A percentile compares a stretch with the other conserved stretches of the same genome.
phyloP scores from a whole-genome alignment of 1,139 yeast species.

The Pichia sp. region DNA sequence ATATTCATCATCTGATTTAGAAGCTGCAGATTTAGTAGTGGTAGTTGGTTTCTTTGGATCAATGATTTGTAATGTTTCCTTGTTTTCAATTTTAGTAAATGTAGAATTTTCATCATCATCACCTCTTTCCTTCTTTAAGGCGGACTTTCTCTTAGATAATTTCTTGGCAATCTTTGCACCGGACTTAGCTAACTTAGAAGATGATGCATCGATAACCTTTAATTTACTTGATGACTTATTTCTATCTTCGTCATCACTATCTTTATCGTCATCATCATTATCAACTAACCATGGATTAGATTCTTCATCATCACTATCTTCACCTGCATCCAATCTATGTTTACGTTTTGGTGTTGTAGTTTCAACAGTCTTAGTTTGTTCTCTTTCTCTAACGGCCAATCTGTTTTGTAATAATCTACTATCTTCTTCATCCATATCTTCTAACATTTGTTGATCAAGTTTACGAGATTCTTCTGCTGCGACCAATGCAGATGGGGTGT shows the following conservation, averaged over 20 bases:
- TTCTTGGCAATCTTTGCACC: conserved; percentile 50
- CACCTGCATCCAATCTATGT: conserved; percentile 3
- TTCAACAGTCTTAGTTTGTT: conserved; percentile 3
- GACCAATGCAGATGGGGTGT: conserved; percentile 65
- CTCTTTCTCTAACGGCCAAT: conserved; percentile 21
- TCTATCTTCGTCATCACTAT: conserved; percentile 25
- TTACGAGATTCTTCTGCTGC: conserved; percentile 44
- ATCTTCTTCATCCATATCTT: conserved; percentile 58
- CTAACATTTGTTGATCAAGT: conserved; percentile 39
- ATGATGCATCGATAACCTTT: conserved; percentile 52
- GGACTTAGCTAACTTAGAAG: conserved; percentile 49
- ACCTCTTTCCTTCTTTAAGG: conserved; percentile 31
- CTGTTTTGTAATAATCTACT: conserved; percentile 45
- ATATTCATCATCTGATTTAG: conserved; percentile 32
- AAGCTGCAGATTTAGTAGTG: conserved; percentile 6
- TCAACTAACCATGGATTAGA: conserved; percentile 41
- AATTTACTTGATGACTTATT: conserved; percentile 46
- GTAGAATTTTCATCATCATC: conserved; percentile 28
- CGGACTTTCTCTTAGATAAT: conserved; percentile 28
- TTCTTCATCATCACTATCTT: conserved; percentile 22
- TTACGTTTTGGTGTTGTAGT: conserved; percentile 1
- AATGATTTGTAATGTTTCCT: conserved; percentile 38
- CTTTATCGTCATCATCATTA: conserved; percentile 20
- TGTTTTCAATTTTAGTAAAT: conserved; percentile 46
- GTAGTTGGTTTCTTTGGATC: conserved; percentile 26